phyloP scores from a whole-genome alignment of 2,329 filamentous ascomycete genomes.

The Colletotrichum higginsianum region DNA sequence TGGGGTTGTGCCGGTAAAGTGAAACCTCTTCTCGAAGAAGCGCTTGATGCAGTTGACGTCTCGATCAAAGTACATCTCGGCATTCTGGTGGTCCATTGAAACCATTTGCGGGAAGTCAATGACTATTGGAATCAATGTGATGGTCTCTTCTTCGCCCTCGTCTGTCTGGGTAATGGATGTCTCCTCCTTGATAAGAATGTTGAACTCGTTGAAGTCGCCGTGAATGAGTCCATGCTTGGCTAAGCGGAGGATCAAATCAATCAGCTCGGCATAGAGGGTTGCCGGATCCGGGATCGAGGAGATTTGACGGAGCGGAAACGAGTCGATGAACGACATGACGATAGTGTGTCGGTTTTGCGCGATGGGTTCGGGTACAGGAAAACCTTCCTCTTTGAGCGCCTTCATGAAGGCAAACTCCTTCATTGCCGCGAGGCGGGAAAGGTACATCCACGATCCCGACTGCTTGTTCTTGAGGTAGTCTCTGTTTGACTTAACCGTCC shows the following conservation, averaged over 20 bases:
- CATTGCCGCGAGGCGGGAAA: conserved; percentile 91
- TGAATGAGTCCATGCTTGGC: conserved; percentile 93
- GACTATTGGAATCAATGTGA: conserved; percentile 82
- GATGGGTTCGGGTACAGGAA: conserved; percentile 90
- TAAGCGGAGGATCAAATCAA: conserved; percentile 86
- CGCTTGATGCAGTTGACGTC: conserved; percentile 96
- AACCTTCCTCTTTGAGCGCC: conserved; percentile 85
- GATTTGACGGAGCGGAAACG: conserved; percentile 92
- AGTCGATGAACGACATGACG: conserved; percentile 94
- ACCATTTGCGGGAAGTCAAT: conserved; percentile 99
- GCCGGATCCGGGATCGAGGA: conserved; percentile 86
- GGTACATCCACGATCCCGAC: conserved; percentile 97
- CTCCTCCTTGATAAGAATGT: conserved; percentile 91
- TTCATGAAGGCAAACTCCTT: conserved; percentile 98
- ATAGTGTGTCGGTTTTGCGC: conserved; percentile 95
- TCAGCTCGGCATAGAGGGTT: conserved; percentile 90
- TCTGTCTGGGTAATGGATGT: conserved; percentile 52
- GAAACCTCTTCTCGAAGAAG: conserved; percentile 91
- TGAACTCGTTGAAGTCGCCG: conserved; percentile 99
- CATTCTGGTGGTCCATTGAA: conserved; percentile 93
- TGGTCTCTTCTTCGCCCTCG: conserved; percentile 57
- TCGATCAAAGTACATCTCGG: conserved; percentile 97
- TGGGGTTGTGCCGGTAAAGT: conserved; percentile 84
- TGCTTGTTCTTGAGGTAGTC: conserved; percentile 90
- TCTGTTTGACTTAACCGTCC: conserved; percentile 94